These are phyloP conservation scores for Draba incana DNA, from an alignment of 345 rosid species.

Conservation along the genomic window DNA sequence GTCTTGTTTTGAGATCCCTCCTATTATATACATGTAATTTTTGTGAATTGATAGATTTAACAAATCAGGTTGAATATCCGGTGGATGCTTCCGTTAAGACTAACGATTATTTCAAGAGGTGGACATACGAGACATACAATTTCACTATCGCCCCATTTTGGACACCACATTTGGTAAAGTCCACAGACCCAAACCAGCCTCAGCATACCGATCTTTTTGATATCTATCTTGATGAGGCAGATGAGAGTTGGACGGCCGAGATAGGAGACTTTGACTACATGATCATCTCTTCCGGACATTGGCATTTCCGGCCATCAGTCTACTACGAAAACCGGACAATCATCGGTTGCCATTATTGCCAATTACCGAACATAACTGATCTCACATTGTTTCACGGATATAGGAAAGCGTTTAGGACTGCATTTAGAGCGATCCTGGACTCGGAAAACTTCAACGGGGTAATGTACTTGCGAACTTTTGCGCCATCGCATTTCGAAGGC, in stretches of 20 bases:
- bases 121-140: slow-evolving; percentile 70
- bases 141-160: slow-evolving; percentile 73
- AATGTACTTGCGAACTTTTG: slow-evolving; percentile 62
- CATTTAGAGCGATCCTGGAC: slow-evolving; percentile 63
- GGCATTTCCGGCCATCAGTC: slow-evolving; percentile 71
- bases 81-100: slow-evolving; percentile 58
- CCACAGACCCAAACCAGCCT: slow-evolving; percentile 45
- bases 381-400: slow-evolving; percentile 66
- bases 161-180: slow-evolving; percentile 65
- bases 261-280: slow-evolving; percentile 62
- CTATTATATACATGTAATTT: background rate
- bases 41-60: background rate
- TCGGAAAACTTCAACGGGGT: slow-evolving; percentile 59
- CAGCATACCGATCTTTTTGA: slow-evolving; percentile 52
- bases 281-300: slow-evolving; percentile 75
- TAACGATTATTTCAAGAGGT: slow-evolving; percentile 63
- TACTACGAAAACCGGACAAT: slow-evolving; percentile 52
- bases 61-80: slow-evolving; percentile 74
- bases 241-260: slow-evolving; percentile 60
- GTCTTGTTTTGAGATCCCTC: background rate
- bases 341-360: slow-evolving; percentile 71
- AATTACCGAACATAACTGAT: slow-evolving; percentile 53
- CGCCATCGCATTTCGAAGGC: slow-evolving; percentile 81
- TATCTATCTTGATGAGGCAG: slow-evolving; percentile 66
- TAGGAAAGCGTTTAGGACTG: slow-evolving; percentile 64